phyloP scores from a whole-genome alignment of 73 alveolate species.

The Paramecium caudatum region DNA sequence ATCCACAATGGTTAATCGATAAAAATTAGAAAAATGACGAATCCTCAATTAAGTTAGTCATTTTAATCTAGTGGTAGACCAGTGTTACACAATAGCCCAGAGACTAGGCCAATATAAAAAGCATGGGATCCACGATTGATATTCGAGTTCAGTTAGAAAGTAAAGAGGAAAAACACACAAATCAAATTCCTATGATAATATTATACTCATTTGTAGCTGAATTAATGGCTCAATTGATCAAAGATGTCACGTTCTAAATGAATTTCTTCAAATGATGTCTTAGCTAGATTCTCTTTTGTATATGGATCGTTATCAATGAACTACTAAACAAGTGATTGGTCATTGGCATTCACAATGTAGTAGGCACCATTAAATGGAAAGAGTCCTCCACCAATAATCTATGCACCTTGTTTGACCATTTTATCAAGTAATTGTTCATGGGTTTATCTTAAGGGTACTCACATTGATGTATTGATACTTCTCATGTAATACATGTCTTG shows the following conservation, averaged over 20 bases:
- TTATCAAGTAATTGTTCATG: neutral
- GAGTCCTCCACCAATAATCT: conserved; percentile 46
- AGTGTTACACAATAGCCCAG: conserved; percentile 17
- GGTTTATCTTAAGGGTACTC: neutral
- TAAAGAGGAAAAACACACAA: neutral
- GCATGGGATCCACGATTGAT: conserved; percentile 41
- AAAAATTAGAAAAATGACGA: neutral
- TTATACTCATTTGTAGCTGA: neutral
- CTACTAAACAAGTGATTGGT: neutral
- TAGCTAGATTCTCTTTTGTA: conserved; percentile 20
- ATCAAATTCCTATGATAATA: neutral
- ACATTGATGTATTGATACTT: neutral
- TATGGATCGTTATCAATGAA: conserved; percentile 56
- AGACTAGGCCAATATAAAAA: neutral
- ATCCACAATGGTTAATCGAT: conserved; percentile 34
- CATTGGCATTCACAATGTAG: conserved; percentile 9
- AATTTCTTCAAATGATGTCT: neutral
- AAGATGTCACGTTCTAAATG: neutral
- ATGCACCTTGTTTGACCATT: neutral
- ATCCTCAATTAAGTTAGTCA: neutral
- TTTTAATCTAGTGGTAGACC: conserved; percentile 7
- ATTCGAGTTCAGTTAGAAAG: conserved; percentile 15
- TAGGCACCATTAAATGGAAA: conserved; percentile 49
- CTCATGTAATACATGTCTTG: neutral
- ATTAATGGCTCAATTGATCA: conserved; percentile 14